Base-by-base conservation (phyloP, 2,329 filamentous ascomycete genomes). In the Hypoxylon sp. region DNA sequence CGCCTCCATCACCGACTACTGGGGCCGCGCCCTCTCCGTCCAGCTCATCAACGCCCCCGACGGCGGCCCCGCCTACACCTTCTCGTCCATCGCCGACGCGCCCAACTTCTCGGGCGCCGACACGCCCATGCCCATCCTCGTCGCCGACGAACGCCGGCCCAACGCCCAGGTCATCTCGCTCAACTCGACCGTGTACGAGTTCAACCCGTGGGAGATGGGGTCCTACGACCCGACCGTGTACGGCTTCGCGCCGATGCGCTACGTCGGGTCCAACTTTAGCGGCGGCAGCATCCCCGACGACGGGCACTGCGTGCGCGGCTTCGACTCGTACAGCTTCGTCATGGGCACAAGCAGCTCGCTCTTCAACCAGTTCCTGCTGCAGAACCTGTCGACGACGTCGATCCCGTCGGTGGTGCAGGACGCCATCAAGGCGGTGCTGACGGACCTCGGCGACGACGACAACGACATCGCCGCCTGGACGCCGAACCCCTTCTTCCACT, bases 291-390 rank as follows among this genome's bases (percentile, higher is more conserved):
- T 95, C 17, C 76, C 83, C 0, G 70, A 77, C 9, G 72, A 80
- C 52, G 81, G 83, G 38, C 72, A 76, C 23, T 97, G 93, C 69
- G 82, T 96, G 13, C 79, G 83, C 6, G 93, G 93, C 1, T 92
- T 92, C 62, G 93, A 97, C 74, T 92, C 92, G 67, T 83, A 84
- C 20, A 91, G 91, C 5, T 97, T 85, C 70, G 79, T 96, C 21
- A 92, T 96, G 85, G 92, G 92, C 47, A 96, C 92, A 0, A 92
- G 88, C 18, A 91, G 88, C 1, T 89, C 90, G 0, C 81, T 97
- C 1, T 97, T 97, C 81, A 97, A 96, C 76, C 80, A 87, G 67
- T 83, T 90, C 67, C 75, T 96, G 15, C 79, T 92, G 2, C 75
- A 85, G 9, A 78, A 94, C 52, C 83, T 91, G 63, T 73, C 72